These are phyloP conservation scores for Kitagawia praeruptora DNA, from an alignment of 129 eudicot genomes.

Conservation along the genomic window DNA sequence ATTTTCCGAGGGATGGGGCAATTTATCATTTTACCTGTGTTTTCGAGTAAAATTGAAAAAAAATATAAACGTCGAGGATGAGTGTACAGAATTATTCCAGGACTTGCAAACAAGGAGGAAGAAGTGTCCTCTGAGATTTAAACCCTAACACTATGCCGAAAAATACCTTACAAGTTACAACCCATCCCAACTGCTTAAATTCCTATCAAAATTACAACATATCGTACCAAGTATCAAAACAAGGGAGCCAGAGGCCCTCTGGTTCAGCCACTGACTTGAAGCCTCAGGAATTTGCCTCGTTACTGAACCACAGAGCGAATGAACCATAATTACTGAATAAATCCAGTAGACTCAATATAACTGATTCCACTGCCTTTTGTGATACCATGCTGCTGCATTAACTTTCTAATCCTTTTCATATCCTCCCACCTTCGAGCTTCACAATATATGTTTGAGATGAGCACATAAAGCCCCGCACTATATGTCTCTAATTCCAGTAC, in stretches of 20 bases:
- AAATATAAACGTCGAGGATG: neutral
- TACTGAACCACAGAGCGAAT: constrained; percentile 10
- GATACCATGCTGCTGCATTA: constrained; percentile 22
- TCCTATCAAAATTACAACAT: constrained; percentile 6
- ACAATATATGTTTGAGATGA: constrained; percentile 26
- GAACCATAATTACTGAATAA: constrained; percentile 18
- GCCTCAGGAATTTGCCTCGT: constrained; percentile 15
- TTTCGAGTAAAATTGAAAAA: neutral
- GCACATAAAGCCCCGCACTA: constrained; percentile 28
- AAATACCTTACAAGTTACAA: neutral
- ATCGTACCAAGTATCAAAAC: neutral
- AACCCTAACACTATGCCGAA: neutral
- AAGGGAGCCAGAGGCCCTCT: neutral
- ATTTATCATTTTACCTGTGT: no score
- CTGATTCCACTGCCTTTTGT: constrained; percentile 27
- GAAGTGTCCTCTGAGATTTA: neutral
- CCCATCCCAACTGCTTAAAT: neutral
- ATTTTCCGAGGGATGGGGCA: no score
- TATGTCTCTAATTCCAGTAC: constrained; percentile 25
- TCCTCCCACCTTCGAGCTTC: constrained; percentile 28
- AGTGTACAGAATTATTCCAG: neutral
- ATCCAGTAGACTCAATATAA: constrained; percentile 19
- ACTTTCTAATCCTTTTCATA: constrained; percentile 26
- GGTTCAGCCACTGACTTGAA: neutral
- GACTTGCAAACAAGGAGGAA: neutral